Percentiles rank a stretch among this genome's conserved stretches.
phyloP scores from a whole-genome alignment of 495 filamentous ascomycete species.

The Hypoxylon cercidicola region DNA sequence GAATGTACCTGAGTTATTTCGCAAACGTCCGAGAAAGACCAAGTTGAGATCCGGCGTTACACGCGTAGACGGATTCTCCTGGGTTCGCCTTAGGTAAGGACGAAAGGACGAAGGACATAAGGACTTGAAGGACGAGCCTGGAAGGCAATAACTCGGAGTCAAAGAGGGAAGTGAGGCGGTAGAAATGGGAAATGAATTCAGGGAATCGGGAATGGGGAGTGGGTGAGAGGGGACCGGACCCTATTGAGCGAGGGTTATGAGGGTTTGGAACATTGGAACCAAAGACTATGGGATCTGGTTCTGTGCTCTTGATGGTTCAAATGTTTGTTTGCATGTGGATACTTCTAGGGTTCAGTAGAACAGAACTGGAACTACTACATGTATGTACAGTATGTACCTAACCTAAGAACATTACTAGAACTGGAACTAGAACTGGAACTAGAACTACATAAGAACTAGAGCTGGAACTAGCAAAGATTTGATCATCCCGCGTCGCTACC shows the following conservation, averaged over 20 bases:
- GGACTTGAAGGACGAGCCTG: background rate
- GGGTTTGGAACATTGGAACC: background rate
- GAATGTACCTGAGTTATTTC: slow-evolving; percentile 19
- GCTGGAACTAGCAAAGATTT: slow-evolving; percentile 31
- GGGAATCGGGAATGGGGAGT: slow-evolving; percentile 21
- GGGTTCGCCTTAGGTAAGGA: too few species aligned
- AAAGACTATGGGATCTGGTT: slow-evolving; percentile 37
- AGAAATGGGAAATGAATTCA: slow-evolving; percentile 30
- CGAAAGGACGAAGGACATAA: background rate
- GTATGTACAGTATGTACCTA: too few species aligned
- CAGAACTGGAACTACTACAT: too few species aligned
- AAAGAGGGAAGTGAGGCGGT: slow-evolving; percentile 35
- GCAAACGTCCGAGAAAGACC: slow-evolving; percentile 27
- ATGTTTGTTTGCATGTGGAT: slow-evolving; percentile 43
- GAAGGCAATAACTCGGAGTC: background rate
- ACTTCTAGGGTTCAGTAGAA: slow-evolving; percentile 33
- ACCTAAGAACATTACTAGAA: too few species aligned
- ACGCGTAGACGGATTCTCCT: too few species aligned
- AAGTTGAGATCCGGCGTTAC: slow-evolving; percentile 12
- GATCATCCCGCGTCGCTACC: slow-evolving; percentile 23
- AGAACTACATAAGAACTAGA: background rate
- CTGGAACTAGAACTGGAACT: background rate
- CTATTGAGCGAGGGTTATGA: slow-evolving; percentile 19
- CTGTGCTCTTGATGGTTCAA: slow-evolving; percentile 25
- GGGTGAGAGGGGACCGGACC: slow-evolving; percentile 15